phyloP scores from a whole-genome alignment of 208 protist species.

The Trypanosoma platydactyli region DNA sequence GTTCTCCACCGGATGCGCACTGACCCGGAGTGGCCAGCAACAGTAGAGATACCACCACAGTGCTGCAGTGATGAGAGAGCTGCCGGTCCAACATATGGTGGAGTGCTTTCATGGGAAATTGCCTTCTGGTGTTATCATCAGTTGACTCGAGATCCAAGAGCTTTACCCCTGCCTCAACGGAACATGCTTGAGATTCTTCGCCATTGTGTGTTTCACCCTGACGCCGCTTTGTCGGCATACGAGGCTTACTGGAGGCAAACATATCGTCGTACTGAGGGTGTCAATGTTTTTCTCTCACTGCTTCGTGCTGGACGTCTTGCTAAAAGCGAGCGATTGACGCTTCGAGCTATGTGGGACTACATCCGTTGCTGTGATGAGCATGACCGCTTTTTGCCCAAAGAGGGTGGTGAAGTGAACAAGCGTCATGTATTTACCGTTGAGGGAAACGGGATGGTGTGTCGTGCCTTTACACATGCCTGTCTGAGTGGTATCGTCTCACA shows the following conservation, averaged over 20 bases:
- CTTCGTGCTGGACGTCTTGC: conserved; percentile 45
- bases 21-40: conserved; percentile 13
- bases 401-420: not conserved
- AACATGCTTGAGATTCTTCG: conserved; percentile 55
- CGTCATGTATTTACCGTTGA: conserved; percentile 37
- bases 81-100: not conserved
- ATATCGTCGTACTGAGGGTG: conserved; percentile 57
- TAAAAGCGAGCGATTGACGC: conserved; percentile 32
- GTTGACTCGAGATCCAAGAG: conserved; percentile 15
- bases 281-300: conserved; percentile 67
- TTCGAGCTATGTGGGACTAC: conserved; percentile 56
- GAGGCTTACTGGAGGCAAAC: conserved; percentile 46
- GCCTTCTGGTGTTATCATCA: conserved; percentile 31
- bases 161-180: conserved; percentile 41
- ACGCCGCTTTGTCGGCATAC: conserved; percentile 41
- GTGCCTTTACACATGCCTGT: conserved; percentile 47
- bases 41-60: not conserved
- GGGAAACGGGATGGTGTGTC: conserved; percentile 45
- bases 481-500: conserved; percentile 35
- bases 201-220: conserved; percentile 40
- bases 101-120: conserved; percentile 28
- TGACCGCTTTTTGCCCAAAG: not conserved
- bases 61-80: not conserved
- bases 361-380: conserved; percentile 32
- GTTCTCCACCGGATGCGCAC: conserved; percentile 34